phyloP scores from a whole-genome alignment of 768 basidiomycete species.

The Hygrocybe punicea region DNA sequence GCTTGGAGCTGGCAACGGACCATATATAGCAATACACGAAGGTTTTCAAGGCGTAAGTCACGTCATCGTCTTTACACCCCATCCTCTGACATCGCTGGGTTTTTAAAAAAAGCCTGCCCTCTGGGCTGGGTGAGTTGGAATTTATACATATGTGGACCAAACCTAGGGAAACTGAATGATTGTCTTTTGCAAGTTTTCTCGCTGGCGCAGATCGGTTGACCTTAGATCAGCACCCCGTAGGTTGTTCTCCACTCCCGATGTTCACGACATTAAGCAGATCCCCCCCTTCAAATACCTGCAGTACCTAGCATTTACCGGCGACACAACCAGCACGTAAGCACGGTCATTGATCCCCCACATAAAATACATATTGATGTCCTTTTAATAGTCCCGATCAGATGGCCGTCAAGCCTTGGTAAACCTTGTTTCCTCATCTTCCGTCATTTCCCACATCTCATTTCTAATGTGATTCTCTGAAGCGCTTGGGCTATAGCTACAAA shows the following conservation, averaged over 20 bases:
- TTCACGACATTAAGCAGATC: constrained; percentile 30
- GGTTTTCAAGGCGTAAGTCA: constrained; percentile 55
- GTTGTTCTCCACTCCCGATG: constrained; percentile 31
- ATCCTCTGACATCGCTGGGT: constrained; percentile 8
- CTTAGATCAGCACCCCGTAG: constrained; percentile 77
- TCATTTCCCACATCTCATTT: constrained; percentile 19
- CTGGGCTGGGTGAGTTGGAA: constrained; percentile 41
- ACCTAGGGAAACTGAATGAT: constrained; percentile 1
- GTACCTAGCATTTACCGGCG: constrained; percentile 46
- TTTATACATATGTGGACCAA: neutral
- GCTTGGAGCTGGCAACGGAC: constrained; percentile 54
- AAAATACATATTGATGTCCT: neutral
- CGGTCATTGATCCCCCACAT: neutral
- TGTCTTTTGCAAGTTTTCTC: constrained; percentile 51
- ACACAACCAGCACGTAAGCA: constrained; percentile 38
- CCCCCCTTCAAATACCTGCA: constrained; percentile 21
- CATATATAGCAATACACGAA: constrained; percentile 60
- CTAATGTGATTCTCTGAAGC: constrained; percentile 23
- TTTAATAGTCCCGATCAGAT: constrained; percentile 37
- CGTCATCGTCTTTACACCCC: constrained; percentile 27
- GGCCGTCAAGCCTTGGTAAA: constrained; percentile 45
- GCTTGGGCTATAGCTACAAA: constrained; percentile 50
- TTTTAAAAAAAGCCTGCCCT: constrained; percentile 34
- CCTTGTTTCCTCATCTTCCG: constrained; percentile 9
- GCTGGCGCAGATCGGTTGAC: constrained; percentile 70